Evolutionary conservation across 257 asterid species (phyloP), one percentile per base, ranked within the genome.

Genomic region (Parsonsia alboflavescens): DNA sequence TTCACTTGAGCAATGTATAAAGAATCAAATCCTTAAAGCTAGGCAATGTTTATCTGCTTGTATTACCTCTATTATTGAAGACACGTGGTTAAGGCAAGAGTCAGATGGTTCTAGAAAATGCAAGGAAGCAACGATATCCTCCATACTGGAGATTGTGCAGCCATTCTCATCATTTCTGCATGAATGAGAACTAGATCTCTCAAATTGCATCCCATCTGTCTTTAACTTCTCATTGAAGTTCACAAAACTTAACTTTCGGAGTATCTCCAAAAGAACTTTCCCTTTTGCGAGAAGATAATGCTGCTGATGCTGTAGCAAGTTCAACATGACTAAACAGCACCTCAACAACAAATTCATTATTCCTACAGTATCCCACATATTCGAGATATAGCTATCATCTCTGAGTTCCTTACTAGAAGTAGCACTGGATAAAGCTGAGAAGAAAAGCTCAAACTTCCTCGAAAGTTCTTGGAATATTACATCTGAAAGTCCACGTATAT

Each of bases 1-100:
- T 45, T 71, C 58, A 57, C 33, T 4, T 24, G 17, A 17, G 36
- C 3, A 15, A 26, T 24, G 30, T n/a, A 73, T 42, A 42, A 22
- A 75, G 19, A 39, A 57, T 42, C 50, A 52, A 21, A n/a, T 0
- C 42, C 24, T 24, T 2, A 1, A 39, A 41, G 39, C 9, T 70
- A 78, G 53, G 33, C 16, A 58, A 56, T 22, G 0, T 7, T 45
- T 45, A 22, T 33, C 62, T 24, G 46, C n/a, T 66, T 57, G 78
- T 80, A 79, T 80, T 86, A 94, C 98, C 97, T 90, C 97, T 66
- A 91, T 88, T 73, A 89, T 80, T 33, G 89, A 77, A 73, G 88
- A 81, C 68, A 75, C 62, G 72, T 89, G 73, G 50, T 82, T 74
- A 63, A 80, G 82, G 69, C 82, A 84, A 75, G 85, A 85, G 84